Evolutionary conservation across 1,284 basidiomycete genomes (phyloP), one percentile per base, ranked within the genome.

Genomic region (Pyrrhoderma lamaoense): DNA sequence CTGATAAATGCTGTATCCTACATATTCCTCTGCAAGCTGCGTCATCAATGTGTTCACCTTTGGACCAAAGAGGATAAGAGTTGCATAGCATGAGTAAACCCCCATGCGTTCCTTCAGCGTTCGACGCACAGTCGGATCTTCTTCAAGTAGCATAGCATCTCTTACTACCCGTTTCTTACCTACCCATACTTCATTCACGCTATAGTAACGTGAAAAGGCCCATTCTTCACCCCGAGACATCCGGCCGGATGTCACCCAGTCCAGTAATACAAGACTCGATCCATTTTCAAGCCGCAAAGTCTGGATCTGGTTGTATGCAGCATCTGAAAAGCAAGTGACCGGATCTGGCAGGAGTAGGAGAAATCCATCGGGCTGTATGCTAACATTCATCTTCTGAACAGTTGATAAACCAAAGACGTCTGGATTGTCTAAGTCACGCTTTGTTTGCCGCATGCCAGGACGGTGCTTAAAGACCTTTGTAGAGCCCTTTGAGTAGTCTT

Each of bases 391-490:
- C 16, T 70, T 69, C 60, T 88, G 83, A 22, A 64, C 65, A 8
- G 73, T 76, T 27, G 51, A 60, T 46, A 18, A 25, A 23, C 54
- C 62, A 62, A 36, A 52, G 62, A 61, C 31, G 66, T 66, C 56
- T 55, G 58, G 27, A 0, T 53, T 53, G 2, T 31, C 42, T 45
- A 55, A 45, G 27, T 54, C 56, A 44, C 65, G 64, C 36, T 70
- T 67, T 25, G 73, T 73, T 49, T 67, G 66, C 21, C 70, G 72
- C 54, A 70, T 70, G 49, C 73, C 78, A 8, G 74, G 67, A 23
- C 90, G 78, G 16, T 74, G 72, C 64, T 90, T 92, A 73, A 94
- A 96, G 21, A 96, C 87, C 65, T 97, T 96, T 11, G 93, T 96
- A 18, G 85, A 89, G n/a, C 92, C 92, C 83, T 94, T 60, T 35